Conservation (phyloP, 2,329 filamentous ascomycete genomes). For the Botrytis deweyae region DNA sequence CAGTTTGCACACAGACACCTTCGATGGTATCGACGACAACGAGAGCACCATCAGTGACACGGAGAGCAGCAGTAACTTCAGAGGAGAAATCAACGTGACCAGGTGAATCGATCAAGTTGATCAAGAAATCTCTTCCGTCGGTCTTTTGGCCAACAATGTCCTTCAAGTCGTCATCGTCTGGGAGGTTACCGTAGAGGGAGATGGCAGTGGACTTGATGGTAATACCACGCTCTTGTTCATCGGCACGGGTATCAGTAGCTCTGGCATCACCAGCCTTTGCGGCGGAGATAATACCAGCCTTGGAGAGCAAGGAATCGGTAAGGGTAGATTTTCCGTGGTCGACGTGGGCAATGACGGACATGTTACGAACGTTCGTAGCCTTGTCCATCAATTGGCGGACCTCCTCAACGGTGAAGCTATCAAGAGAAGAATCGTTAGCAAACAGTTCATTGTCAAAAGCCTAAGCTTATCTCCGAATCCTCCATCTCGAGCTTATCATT, state of each 20-base stretch:
- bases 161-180: slow-evolving; percentile 83
- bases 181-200: slow-evolving; percentile 88
- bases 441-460: background rate
- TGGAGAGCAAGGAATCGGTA: slow-evolving; percentile 98
- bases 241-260: slow-evolving; percentile 94
- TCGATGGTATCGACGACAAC: slow-evolving; percentile 99
- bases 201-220: slow-evolving; percentile 99
- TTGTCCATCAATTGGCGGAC: slow-evolving; percentile 78
- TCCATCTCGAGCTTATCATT: slow-evolving; percentile 1
- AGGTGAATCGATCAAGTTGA: slow-evolving; percentile 99
- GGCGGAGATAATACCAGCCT: slow-evolving; percentile 98
- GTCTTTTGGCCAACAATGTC: slow-evolving; percentile 88
- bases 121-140: slow-evolving; percentile 94
- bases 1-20: slow-evolving; percentile 99
- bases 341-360: slow-evolving; percentile 99
- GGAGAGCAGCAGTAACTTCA: slow-evolving; percentile 97
- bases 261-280: slow-evolving; percentile 94
- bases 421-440: slow-evolving; percentile 50
- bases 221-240: slow-evolving; percentile 99
- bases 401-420: slow-evolving; percentile 98
- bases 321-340: slow-evolving; percentile 99
- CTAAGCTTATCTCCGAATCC: slow-evolving; percentile 20
- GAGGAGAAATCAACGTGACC: slow-evolving; percentile 99
- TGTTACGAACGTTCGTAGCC: slow-evolving; percentile 80
- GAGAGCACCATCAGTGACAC: slow-evolving; percentile 99